Evolutionary conservation across 1,139 yeast genomes (phyloP), one percentile per base, ranked within the genome.

Genomic region (Lodderomyces jiufengensis): DNA sequence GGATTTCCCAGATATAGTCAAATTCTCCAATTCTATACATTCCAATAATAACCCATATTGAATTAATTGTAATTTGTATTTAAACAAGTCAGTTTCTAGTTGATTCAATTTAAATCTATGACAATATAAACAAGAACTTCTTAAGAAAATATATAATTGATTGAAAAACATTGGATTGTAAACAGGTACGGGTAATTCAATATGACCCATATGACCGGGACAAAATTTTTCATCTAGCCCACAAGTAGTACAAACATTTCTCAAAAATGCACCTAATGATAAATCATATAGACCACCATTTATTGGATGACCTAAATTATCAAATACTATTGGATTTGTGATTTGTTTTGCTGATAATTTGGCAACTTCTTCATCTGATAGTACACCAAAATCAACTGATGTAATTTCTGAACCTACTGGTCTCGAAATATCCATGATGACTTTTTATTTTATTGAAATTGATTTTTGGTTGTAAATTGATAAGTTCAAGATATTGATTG

Each of bases 121-220:
- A 64, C 99, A 94, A 64, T 79, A 90, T 41, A 92, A 72, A 73
- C 99, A 94, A 20, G 92, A 66, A 29, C 92, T 75, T 59, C 97
- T 74, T 54, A 94, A 70, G 51, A 83, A 80, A 42, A 85, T 74
- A 66, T 82, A 92, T 70, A 94, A 70, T 61, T 92, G 97, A 55
- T 80, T 78, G 77, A 94, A 92, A 56, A 94, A 92, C 52, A 94
- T 66, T 12, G 98, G 97, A 57, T 88, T 92, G 68, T 88, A 94
- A 32, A 87, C 95, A 5, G 97, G 95, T 27, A 87, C 83, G 8
- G 98, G 98, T 48, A 94, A 74, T 58, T 92, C 97, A 42, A 94
- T 88, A 61, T 94, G 98, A 41, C 99, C 99, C 64, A 87, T 88
- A 61, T 94, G 99, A 26, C 99, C 99, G 3, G 97, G 97, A 66